phyloP scores from a whole-genome alignment of 768 basidiomycete genomes.

The Crucibulum laeve region DNA sequence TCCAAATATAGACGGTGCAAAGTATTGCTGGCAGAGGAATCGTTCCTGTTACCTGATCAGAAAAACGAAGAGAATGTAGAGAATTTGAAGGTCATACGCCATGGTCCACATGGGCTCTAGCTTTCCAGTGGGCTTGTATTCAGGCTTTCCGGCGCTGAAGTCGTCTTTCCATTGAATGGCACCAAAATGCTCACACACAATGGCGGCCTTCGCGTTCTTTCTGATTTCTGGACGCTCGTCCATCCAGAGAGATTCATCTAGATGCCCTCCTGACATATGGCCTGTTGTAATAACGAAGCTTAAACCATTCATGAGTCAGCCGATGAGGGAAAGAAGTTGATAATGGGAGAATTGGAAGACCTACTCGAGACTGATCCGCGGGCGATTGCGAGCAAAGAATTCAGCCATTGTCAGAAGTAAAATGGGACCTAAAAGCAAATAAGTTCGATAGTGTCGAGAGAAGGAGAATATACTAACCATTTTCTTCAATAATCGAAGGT shows the following conservation, averaged over 20 bases:
- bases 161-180: constrained; percentile 25
- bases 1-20: constrained; percentile 20
- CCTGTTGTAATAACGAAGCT: constrained; percentile 25
- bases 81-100: constrained; percentile 15
- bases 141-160: constrained; percentile 12
- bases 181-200: constrained; percentile 26
- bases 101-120: constrained; percentile 28
- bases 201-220: constrained; percentile 20
- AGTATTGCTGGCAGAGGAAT: constrained; percentile 13
- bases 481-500: constrained; percentile 26
- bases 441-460: not conserved
- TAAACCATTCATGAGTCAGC: not conserved
- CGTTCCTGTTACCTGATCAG: constrained; percentile 12
- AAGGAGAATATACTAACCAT: constrained; percentile 11
- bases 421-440: constrained; percentile 16
- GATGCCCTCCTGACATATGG: constrained; percentile 21
- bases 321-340: not conserved
- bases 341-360: not conserved
- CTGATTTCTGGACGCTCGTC: constrained; percentile 16
- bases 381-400: constrained; percentile 18
- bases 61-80: not conserved
- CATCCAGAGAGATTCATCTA: constrained; percentile 25
- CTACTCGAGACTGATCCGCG: constrained; percentile 22
- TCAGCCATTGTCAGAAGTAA: constrained; percentile 24
- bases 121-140: constrained; percentile 19